Base-by-base conservation (phyloP, 2,329 filamentous ascomycete species). In the Lecanicillium sp. region DNA sequence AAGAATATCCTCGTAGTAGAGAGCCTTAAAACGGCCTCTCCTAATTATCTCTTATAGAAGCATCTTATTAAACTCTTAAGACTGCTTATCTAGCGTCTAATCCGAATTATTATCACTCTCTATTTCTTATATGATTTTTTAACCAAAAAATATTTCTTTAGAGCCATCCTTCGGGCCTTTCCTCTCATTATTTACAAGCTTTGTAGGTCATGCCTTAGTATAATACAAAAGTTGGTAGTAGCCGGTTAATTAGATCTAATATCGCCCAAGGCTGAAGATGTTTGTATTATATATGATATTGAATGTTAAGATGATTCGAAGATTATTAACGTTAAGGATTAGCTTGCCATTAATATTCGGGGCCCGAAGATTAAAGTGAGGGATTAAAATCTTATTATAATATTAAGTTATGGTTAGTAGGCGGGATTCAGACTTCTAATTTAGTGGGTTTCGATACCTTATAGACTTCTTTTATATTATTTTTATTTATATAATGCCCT, bases 1-100 rank as follows among this genome's bases (percentile, higher is more conserved):
- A 6, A 45, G 33, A 19, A 64, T 61, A 19, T 64, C 60, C 51
- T 63, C 42, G 37, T 64, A 65, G 43, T 36, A 64, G 23, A 64
- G 56, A 15, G 56, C 55, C 47, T 63, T 63, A 0, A 52, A 57
- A 12, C 55, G 55, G 35, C 56, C 51, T 15, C 55, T 51, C 33
- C 51, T 30, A 5, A 35, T 38, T 19, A 37, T 55, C 53, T 63
- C 53, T 44, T 60, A 21, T 10, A 39, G 44, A 10, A 62, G 51
- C 9, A 63, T 50, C 14, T 53, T 44, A 9, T 59, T 36, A 1
- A 64, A 46, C n/a, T 56, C 21, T 30, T 51, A 44, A 6, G 52
- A 61, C 30, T 59, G 2, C 19, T 60, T 39, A 33, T 65, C 51
- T 20, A 44, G 27, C 12, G 5, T 11, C 20, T 44, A 14, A 44